phyloP scores from a whole-genome alignment of 129 eudicot species.

The Ambrosia artemisiifolia region DNA sequence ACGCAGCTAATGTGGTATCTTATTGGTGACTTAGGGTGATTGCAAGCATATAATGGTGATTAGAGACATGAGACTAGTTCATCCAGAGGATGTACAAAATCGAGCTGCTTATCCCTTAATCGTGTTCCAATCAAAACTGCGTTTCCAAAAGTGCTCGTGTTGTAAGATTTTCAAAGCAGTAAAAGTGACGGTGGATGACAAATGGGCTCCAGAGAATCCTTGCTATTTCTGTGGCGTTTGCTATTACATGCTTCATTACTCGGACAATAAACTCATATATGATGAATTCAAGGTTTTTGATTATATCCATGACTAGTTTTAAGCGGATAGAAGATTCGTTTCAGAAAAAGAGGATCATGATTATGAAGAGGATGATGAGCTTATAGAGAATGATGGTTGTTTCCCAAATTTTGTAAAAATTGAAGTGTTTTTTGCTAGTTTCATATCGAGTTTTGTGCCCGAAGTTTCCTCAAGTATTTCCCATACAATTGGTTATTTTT shows the following conservation, averaged over 20 bases:
- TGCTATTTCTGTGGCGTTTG: constrained; percentile 79
- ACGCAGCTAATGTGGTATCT: not conserved
- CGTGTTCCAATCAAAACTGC: constrained; percentile 43
- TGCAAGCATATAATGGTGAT: constrained; percentile 77
- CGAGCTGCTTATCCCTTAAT: constrained; percentile 71
- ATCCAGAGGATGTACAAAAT: constrained; percentile 70
- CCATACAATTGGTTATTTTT: no score
- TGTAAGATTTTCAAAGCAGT: constrained; percentile 70
- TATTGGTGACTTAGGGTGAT: constrained; percentile 50
- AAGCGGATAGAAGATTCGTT: no score
- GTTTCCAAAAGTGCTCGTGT: constrained; percentile 60
- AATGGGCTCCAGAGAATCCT: constrained; percentile 77
- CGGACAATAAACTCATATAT: constrained; percentile 51
- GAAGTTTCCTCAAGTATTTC: no score
- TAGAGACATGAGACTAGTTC: constrained; percentile 83
- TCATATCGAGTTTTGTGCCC: not conserved
- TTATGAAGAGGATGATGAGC: not conserved
- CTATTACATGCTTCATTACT: constrained; percentile 90
- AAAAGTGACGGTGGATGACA: constrained; percentile 81
- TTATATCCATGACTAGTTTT: constrained; percentile 51
- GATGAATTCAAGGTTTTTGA: constrained; percentile 57
- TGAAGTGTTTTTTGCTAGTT: not conserved
- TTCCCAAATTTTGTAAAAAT: not conserved
- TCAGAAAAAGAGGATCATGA: not conserved
- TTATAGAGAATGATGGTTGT: not conserved